Evolutionary conservation across 2,329 filamentous ascomycete genomes (phyloP), one percentile per base, ranked within the genome.

Genomic region (Dothistroma septosporum): DNA sequence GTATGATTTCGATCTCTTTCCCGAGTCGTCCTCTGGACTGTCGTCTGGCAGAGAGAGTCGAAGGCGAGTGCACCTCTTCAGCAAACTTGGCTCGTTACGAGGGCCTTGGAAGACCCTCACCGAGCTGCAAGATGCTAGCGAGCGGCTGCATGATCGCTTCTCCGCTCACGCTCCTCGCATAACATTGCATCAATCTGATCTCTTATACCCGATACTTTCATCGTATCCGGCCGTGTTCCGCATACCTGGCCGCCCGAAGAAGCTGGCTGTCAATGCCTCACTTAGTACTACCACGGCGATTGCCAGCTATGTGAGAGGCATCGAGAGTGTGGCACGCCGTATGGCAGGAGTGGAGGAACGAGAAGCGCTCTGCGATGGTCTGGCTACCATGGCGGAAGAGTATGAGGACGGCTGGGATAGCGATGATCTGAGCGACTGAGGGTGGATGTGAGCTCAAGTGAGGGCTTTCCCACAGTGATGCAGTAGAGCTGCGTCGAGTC

Each of bases 361-460:
- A 47, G 94, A 99, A 76, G 80, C 81, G 2, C 79, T 97, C n/a
- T 85, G 86, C 50, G 94, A 96, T 71, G 87, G 89, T 12, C 79
- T 99, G 44, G 86, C 89, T 24, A 88, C 90, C 61, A 87, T 97
- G 69, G 88, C 89, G 1, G 92, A 96, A 70, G 90, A 90, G 61
- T 97, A 97, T 73, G 87, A 91, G 67, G 90, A 94, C 63, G 91
- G 91, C 1, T 96, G 91, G 90, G 54, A 60, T 50, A 88, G 85
- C 60, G 89, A 90, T 67, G 82, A 86, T 9, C 87, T 85, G 21
- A 86, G 91, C 60, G 87, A 44, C 41, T 44, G 41, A 44, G 41
- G 16, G n/a, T n/a, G n/a, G 14, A 19, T 3, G 10, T 19, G 41
- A 44, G 16, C 14, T 8, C 14, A 19, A n/a, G 5, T 44, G 41